These are phyloP conservation scores for Colletotrichum sp. DNA, from an alignment of 2,329 filamentous ascomycete genomes.

Conservation along the genomic window DNA sequence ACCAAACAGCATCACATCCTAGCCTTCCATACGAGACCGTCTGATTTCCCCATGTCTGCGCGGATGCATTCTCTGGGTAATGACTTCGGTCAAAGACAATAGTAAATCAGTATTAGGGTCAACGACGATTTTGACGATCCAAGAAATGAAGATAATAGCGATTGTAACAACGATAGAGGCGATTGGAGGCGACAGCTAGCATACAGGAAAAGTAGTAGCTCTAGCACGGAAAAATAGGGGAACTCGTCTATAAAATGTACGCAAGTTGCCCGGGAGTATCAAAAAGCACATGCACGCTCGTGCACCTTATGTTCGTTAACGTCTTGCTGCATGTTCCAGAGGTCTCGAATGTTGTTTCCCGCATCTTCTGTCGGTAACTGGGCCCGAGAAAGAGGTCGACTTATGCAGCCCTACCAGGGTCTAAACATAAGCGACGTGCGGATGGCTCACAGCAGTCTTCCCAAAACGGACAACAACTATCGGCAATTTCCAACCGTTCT, in stretches of 20 bases:
- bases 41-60: neutral
- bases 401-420: neutral
- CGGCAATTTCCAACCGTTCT: neutral
- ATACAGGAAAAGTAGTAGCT: neutral
- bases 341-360: neutral
- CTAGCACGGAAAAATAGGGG: neutral
- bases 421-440: neutral
- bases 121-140: rapidly evolving
- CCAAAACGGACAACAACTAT: neutral
- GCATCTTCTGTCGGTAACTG: neutral
- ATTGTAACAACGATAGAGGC: neutral
- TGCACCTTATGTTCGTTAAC: neutral
- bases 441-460: neutral
- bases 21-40: neutral
- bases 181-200: neutral
- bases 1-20: neutral
- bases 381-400: neutral
- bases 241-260: neutral
- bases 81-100: neutral
- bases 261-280: neutral
- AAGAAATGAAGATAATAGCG: neutral
- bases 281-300: neutral
- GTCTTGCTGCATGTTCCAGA: neutral
- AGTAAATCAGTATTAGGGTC: too few relatives aligned
- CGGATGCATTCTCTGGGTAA: rapidly evolving